phyloP scores from a whole-genome alignment of 371 early-diverging fungal genomes.

The Phascolomyces articulosus region DNA sequence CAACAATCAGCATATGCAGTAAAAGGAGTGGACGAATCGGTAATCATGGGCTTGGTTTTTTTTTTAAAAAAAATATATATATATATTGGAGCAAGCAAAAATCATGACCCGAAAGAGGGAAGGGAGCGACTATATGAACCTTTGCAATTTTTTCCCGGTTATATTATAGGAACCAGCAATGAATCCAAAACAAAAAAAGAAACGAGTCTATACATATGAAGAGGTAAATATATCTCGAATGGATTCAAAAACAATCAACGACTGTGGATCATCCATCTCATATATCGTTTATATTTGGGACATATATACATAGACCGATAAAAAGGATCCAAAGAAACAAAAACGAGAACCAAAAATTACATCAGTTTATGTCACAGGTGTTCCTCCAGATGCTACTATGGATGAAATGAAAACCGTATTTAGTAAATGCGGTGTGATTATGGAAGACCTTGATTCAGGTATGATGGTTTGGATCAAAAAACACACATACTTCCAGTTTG shows the following conservation, averaged over 20 bases:
- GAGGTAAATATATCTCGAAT: no score
- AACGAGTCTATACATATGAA: constrained; percentile 36
- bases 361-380: constrained; percentile 85
- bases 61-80: no score
- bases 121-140: not conserved
- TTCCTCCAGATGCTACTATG: constrained; percentile 81
- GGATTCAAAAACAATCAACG: no score
- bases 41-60: constrained; percentile 18
- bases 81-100: no score
- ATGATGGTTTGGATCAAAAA: no score
- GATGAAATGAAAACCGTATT: constrained; percentile 82
- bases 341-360: constrained; percentile 65
- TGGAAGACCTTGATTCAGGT: constrained; percentile 81
- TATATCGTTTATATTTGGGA: no score
- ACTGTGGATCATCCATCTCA: no score
- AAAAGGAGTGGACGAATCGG: constrained; percentile 60
- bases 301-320: constrained; percentile 23
- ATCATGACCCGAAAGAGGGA: no score
- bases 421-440: constrained; percentile 87
- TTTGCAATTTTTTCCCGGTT: not conserved
- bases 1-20: constrained; percentile 85
- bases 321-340: constrained; percentile 42
- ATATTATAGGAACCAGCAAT: constrained; percentile 19
- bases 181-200: constrained; percentile 37
- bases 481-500: no score